Evolutionary conservation across 495 filamentous ascomycete genomes (phyloP).

Genomic region (Penicillium pancosmium): DNA sequence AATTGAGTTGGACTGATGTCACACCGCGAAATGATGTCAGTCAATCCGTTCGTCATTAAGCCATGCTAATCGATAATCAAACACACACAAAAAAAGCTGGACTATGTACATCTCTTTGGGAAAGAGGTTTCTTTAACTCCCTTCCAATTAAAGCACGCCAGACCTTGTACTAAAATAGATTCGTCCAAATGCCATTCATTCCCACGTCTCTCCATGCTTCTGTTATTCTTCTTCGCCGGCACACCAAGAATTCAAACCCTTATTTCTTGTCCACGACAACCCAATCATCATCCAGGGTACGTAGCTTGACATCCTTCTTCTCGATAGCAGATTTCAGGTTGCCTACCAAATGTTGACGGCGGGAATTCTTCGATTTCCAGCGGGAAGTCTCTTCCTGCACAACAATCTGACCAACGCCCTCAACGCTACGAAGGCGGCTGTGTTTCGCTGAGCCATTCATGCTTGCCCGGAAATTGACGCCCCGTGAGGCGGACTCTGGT

Average conservation of each 20-base stretch:
- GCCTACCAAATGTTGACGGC: constrained; percentile 55
- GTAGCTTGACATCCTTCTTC: constrained; percentile 40
- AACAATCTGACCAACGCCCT: constrained; percentile 35
- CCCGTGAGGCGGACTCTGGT: constrained; percentile 52
- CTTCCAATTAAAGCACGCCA: constrained; percentile 6
- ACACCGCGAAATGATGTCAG: constrained; percentile 27
- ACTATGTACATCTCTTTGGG: constrained; percentile 14
- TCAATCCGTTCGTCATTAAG: constrained; percentile 14
- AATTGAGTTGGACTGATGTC: constrained; percentile 17
- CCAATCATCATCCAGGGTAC: constrained; percentile 38
- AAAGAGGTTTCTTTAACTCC: constrained; percentile 2
- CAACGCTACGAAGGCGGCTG: constrained; percentile 46
- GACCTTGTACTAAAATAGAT: constrained; percentile 1
- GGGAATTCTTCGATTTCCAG: constrained; percentile 59
- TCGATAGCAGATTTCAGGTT: constrained; percentile 45
- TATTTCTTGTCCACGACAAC: constrained; percentile 1
- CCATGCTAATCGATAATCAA: constrained; percentile 7
- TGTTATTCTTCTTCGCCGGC: background rate
- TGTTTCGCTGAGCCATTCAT: constrained; percentile 50
- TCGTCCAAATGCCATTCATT: constrained; percentile 6
- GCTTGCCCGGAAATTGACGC: constrained; percentile 44
- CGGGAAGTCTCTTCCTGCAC: constrained; percentile 51
- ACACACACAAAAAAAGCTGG: background rate
- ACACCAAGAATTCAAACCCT: constrained; percentile 7
- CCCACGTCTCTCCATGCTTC: constrained; percentile 3